Evolutionary conservation across 1,284 basidiomycete genomes (phyloP), one percentile per base, ranked within the genome.

Genomic region (Golubevia pallescens): DNA sequence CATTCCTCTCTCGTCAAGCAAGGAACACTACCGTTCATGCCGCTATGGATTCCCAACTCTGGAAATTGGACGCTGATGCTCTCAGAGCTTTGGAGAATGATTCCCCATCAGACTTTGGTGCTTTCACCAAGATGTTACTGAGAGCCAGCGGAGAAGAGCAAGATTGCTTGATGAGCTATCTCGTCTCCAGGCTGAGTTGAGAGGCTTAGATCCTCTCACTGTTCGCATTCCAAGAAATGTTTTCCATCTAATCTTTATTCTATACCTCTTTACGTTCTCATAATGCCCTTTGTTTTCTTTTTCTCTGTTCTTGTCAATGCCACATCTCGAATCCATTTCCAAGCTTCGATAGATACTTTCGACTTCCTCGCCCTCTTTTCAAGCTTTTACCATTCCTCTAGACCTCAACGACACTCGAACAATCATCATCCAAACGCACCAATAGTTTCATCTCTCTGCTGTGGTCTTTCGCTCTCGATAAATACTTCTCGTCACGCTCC

Each of bases 111-210:
- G 66, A 42, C 10, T 78, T 79, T 57, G 60, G 64, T 24, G 51
- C 56, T 6, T 76, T 85, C 21, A 66, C 81, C 16, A 66, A 79
- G 62, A 63, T 81, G 7, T 63, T 85, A 16, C 60, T 85, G 6
- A 63, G 78, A 4, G 78, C 79, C 19, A 75, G 79, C 6, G 75
- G 71, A 1, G 82, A 85, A 32, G 82, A 85, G 68, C 81, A 84
- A 66, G 71, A 79, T 52, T 70, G 73, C 53, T 63, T 85, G 52
- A 81, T 84, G 78, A 73, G 69, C 23, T 85, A 85, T 60, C 64
- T 85, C n/a, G 82, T 85, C 19, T 72, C 71, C 0, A 65, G 80
- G 21, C 67, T 85, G 5, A 80, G 70, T 61, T 81, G 42, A 62
- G n/a, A 24, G 32, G 13, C n/a, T 34, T 57, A 16, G 13, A 13